Evolutionary conservation across 768 basidiomycete species (phyloP).

Genomic region (Cystofilobasidium bisporidii): DNA sequence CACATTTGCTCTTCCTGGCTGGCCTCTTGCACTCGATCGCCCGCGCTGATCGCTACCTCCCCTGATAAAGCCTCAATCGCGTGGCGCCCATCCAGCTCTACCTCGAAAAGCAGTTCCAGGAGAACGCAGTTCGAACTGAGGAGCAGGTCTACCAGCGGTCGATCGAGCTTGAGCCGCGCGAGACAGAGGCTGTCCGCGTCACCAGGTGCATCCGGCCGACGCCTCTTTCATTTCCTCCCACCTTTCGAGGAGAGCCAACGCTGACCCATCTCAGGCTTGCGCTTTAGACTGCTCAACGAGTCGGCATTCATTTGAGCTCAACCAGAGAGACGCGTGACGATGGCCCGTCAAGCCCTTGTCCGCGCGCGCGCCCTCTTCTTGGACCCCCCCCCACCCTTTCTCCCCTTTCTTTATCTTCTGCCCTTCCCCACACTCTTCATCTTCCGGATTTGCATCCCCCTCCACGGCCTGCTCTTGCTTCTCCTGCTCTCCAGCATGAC

Average conservation of each 20-base stretch:
- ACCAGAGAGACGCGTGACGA: too few relatives aligned
- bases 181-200: slow-evolving; percentile 71
- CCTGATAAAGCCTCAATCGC: slow-evolving; percentile 45
- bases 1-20: too few relatives aligned
- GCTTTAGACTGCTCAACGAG: slow-evolving; percentile 1
- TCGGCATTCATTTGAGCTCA: slow-evolving; percentile 1
- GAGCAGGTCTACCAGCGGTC: slow-evolving; percentile 60
- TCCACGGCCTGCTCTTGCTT: too few relatives aligned
- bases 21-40: too few relatives aligned
- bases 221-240: background rate
- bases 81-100: slow-evolving; percentile 60
- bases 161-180: slow-evolving; percentile 79
- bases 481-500: too few relatives aligned
- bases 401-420: too few relatives aligned
- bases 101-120: slow-evolving; percentile 62
- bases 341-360: too few relatives aligned
- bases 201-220: slow-evolving; percentile 4
- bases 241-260: too few relatives aligned
- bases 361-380: too few relatives aligned
- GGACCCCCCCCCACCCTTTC: too few relatives aligned
- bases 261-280: background rate
- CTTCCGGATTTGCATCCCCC: too few relatives aligned
- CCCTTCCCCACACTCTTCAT: too few relatives aligned
- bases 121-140: slow-evolving; percentile 47
- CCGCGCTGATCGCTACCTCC: background rate